phyloP scores from a whole-genome alignment of 2,329 filamentous ascomycete species.

The Davidsoniella virescens region DNA sequence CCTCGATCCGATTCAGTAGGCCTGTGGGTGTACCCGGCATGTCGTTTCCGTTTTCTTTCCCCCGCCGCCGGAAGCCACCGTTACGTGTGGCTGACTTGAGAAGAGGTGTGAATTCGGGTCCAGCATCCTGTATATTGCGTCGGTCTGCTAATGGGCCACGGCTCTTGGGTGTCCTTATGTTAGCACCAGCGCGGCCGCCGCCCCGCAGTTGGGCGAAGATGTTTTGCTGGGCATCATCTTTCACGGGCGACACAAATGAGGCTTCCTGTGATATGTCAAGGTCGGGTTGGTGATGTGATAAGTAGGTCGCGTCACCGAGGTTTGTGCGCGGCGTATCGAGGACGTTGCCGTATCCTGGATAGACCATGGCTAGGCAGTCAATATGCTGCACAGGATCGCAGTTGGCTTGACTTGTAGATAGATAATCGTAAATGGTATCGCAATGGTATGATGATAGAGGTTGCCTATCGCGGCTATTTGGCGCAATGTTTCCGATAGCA shows the following conservation, averaged over 20 bases:
- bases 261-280: constrained; percentile 77
- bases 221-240: constrained; percentile 44
- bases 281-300: constrained; percentile 47
- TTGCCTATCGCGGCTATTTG: too few species aligned
- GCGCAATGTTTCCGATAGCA: neutral
- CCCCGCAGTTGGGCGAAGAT: constrained; percentile 61
- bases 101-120: constrained; percentile 82
- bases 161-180: constrained; percentile 39
- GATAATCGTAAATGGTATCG: too few species aligned
- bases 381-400: too few species aligned
- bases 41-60: constrained; percentile 44
- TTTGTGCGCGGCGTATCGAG: constrained; percentile 81
- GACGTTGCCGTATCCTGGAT: constrained; percentile 42
- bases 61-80: constrained; percentile 46
- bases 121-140: constrained; percentile 51
- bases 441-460: too few species aligned
- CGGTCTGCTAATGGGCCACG: constrained; percentile 56
- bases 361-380: constrained; percentile 33
- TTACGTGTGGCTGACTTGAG: constrained; percentile 65
- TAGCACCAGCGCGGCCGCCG: constrained; percentile 35
- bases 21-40: constrained; percentile 49
- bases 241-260: constrained; percentile 68
- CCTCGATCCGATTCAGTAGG: constrained; percentile 42
- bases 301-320: constrained; percentile 66
- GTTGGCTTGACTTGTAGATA: too few species aligned